Conservation (phyloP, 202 grass and related monocot species). For the Setaria viridis region DNA sequence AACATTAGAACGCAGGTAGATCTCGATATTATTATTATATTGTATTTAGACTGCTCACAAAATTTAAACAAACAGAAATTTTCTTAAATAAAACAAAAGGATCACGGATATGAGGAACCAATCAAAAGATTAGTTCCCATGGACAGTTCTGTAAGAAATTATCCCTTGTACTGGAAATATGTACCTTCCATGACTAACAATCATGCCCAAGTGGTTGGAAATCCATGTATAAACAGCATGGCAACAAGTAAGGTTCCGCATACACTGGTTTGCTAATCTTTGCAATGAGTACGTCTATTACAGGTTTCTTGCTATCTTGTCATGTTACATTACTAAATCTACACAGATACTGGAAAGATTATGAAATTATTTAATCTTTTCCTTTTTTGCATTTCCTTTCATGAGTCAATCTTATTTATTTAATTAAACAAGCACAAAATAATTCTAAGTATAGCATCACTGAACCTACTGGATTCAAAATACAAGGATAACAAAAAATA, state of each 20-base stretch:
- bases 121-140: conserved; percentile 4
- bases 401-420: background rate
- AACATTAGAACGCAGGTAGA: conserved; percentile 33
- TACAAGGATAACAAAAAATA: background rate
- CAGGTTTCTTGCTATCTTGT: background rate
- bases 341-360: conserved; percentile 1
- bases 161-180: background rate
- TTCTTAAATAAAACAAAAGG: background rate
- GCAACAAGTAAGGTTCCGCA: background rate
- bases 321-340: background rate
- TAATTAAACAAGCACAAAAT: background rate
- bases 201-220: background rate
- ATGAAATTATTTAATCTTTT: background rate
- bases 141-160: background rate
- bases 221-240: background rate
- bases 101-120: background rate
- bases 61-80: background rate
- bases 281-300: background rate
- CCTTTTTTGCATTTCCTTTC: background rate
- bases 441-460: background rate
- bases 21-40: background rate
- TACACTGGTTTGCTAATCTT: background rate
- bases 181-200: background rate
- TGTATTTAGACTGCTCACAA: conserved; percentile 11
- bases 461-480: background rate